Evolutionary conservation across 2,329 filamentous ascomycete species (phyloP).

Genomic region (Venturia effusa): DNA sequence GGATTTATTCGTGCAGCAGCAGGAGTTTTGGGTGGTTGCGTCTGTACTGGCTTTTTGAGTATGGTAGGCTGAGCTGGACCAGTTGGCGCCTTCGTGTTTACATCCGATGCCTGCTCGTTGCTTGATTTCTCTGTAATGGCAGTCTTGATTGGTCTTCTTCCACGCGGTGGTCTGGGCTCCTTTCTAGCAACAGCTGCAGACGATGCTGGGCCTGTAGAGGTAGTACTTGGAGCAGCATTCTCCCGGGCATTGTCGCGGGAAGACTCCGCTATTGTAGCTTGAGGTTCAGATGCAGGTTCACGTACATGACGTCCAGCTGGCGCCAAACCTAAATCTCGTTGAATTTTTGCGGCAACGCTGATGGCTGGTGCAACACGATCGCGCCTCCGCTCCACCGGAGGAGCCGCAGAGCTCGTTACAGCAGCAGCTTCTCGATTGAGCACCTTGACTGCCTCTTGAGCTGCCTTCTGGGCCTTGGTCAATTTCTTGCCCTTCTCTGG

Average conservation of each 20-base stretch:
- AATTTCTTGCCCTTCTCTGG: constrained; percentile 29
- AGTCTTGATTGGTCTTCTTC: constrained; percentile 27
- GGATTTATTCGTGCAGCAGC: constrained; percentile 16
- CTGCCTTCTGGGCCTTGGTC: constrained; percentile 42
- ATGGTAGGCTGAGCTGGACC: constrained; percentile 22
- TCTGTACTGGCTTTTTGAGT: constrained; percentile 25
- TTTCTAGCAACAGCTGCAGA: constrained; percentile 21
- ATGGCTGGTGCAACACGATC: constrained; percentile 38
- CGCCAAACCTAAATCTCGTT: constrained; percentile 49
- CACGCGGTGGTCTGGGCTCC: constrained; percentile 24
- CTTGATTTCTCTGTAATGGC: constrained; percentile 23
- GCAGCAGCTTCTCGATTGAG: constrained; percentile 38
- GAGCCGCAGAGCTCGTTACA: constrained; percentile 22
- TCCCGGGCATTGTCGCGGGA: constrained; percentile 4
- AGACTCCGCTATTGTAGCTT: constrained; percentile 16
- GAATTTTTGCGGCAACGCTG: constrained; percentile 45
- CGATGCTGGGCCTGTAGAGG: background rate
- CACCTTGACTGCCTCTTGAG: constrained; percentile 51
- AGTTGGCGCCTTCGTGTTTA: constrained; percentile 18
- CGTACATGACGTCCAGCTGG: constrained; percentile 30
- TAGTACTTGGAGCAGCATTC: background rate
- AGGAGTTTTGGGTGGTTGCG: constrained; percentile 20
- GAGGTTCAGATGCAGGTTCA: constrained; percentile 19
- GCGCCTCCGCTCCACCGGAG: constrained; percentile 36
- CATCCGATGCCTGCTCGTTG: constrained; percentile 20